Evolutionary conservation across 371 early-diverging fungal genomes (phyloP), one percentile per base, ranked within the genome.

Genomic region (Coemansia sp.): DNA sequence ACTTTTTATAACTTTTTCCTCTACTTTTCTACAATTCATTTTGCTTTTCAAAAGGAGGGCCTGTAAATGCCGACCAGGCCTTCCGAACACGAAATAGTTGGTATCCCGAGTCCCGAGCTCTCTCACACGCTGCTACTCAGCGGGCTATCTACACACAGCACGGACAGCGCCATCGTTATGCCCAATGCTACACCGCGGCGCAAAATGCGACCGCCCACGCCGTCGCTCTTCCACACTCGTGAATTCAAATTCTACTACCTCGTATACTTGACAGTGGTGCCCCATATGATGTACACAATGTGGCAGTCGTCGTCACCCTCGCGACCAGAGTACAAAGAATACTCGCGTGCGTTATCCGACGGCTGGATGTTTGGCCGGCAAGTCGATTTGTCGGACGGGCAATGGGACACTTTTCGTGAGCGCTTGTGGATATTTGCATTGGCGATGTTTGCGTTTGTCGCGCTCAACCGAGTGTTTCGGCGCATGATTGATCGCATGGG

Each of bases 371-470:
- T 79, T 50, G 80, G 80, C 5, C 69, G 81, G 13, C 64, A 47
- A 42, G 24, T 83, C 80, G 97, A 96, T 72, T 88, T 92, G 73
- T 90, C 89, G 57, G 97, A 97, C 76, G 82, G 81, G 1, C 97
- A 97, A 72, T 95, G 90, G 77, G 72, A 83, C 11, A 81, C 82
- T 27, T 95, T 97, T 68, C 84, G 97, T 6, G 82, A 87, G 66
- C 85, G 92, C 79, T 67, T 93, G 63, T 87, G 86, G 3, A 67
- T 82, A 21, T 84, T 95, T 4, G 55, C 84, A 3, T 68, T 77
- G 4, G 85, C 88, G 5, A 80, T 86, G 42, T 16, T 83, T 8
- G 59, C 78, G 1, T 82, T 57, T 21, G 76, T 80, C 7, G 64
- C 53, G n/a, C 26, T 76, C 24, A 80, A 71, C 63, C 55, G 80